Percentiles rank a stretch among this genome's conserved stretches.
These are phyloP conservation scores for Nakazawaea laoshanensis DNA, from an alignment of 805 yeast genomes.

Conservation along the genomic window DNA sequence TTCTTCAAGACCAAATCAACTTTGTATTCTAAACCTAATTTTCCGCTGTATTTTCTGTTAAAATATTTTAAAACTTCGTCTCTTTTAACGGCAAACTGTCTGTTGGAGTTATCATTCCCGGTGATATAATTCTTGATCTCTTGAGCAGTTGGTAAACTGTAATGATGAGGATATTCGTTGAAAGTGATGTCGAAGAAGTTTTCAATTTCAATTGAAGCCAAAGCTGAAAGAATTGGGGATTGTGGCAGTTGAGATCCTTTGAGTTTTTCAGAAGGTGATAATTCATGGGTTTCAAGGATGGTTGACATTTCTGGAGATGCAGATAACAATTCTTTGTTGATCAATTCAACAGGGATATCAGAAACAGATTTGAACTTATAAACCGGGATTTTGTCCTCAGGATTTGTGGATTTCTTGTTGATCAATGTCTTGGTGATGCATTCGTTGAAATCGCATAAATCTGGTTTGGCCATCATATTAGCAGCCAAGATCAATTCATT, in stretches of 20 bases:
- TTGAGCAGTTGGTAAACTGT: slow-evolving; percentile 72
- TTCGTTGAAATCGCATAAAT: slow-evolving; percentile 36
- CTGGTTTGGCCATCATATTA: slow-evolving; percentile 54
- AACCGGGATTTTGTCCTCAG: slow-evolving; percentile 17
- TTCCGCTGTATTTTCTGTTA: slow-evolving; percentile 34
- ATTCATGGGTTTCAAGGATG: slow-evolving; percentile 6
- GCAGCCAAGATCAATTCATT: slow-evolving; percentile 73
- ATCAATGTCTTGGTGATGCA: slow-evolving; percentile 45
- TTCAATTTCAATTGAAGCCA: slow-evolving; percentile 28
- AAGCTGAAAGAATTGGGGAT: slow-evolving; percentile 3
- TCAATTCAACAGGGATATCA: slow-evolving; percentile 56
- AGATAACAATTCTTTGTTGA: slow-evolving; percentile 40
- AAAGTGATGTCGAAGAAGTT: slow-evolving; percentile 28
- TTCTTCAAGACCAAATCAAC: slow-evolving; percentile 51
- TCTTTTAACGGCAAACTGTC: slow-evolving; percentile 61
- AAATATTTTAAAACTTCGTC: slow-evolving; percentile 63
- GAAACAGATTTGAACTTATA: slow-evolving; percentile 39
- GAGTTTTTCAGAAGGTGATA: slow-evolving; percentile 8
- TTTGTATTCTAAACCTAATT: slow-evolving; percentile 56
- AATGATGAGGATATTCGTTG: slow-evolving; percentile 47
- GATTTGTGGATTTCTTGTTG: slow-evolving; percentile 27
- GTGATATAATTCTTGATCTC: slow-evolving; percentile 59
- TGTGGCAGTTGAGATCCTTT: background rate
- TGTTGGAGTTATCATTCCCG: slow-evolving; percentile 58
- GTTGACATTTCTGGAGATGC: slow-evolving; percentile 20